phyloP scores from a whole-genome alignment of 208 protist species.

The Leishmania tropica region DNA sequence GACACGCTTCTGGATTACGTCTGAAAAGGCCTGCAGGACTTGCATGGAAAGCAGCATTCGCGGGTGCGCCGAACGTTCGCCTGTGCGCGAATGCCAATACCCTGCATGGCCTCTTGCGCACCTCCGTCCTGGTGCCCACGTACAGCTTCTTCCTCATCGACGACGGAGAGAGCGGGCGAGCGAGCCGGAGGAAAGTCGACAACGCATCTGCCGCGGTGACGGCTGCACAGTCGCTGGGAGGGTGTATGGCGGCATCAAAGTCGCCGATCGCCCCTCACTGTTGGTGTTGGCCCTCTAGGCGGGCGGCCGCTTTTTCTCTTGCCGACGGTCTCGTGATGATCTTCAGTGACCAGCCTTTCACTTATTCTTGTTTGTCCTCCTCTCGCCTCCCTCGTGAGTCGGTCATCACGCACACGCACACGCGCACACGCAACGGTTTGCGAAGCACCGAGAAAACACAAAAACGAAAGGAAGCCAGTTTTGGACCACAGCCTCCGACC shows the following conservation, averaged over 20 bases:
- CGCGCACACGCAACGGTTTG: neutral
- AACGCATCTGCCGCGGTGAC: neutral
- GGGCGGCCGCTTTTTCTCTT: neutral
- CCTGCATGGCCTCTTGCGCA: neutral
- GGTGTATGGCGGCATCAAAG: neutral
- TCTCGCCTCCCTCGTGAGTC: neutral
- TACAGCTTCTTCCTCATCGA: neutral
- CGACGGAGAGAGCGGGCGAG: neutral
- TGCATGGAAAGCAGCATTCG: neutral
- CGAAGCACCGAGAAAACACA: neutral
- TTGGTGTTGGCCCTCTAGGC: neutral
- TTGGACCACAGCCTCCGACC: neutral
- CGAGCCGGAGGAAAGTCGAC: neutral
- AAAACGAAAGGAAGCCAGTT: neutral
- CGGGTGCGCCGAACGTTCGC: neutral
- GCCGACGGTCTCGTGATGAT: neutral
- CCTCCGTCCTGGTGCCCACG: neutral
- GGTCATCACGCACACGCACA: neutral
- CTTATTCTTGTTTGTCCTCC: neutral
- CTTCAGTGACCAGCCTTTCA: neutral
- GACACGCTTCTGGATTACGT: neutral
- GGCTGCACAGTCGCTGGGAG: neutral
- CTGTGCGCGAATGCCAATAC: neutral
- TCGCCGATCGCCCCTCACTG: neutral
- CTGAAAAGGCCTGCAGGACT: neutral